These are phyloP conservation scores for Sarocladium strictum DNA, from an alignment of 2,329 filamentous ascomycete species.

Conservation along the genomic window DNA sequence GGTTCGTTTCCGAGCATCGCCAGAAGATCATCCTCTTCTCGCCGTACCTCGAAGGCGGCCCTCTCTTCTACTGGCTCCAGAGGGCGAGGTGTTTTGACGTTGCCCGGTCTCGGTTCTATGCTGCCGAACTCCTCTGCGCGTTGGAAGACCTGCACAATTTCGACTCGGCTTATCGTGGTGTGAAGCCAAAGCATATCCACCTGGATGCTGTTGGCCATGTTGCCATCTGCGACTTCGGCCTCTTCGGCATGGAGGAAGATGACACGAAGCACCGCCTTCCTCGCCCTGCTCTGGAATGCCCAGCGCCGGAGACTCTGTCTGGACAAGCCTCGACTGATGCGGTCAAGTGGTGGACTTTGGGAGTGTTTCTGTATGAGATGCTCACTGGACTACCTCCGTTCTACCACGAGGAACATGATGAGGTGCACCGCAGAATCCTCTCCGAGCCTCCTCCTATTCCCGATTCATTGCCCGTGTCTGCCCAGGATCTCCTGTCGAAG, in stretches of 20 bases:
- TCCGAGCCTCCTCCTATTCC: conserved; percentile 95
- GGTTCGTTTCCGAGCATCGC: conserved; percentile 97
- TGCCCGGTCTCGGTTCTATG: conserved; percentile 94
- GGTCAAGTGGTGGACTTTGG: conserved; percentile 99
- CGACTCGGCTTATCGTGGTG: conserved; percentile 85
- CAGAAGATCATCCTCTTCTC: conserved; percentile 97
- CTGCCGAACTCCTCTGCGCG: conserved; percentile 89
- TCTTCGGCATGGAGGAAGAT: conserved; percentile 99
- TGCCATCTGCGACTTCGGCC: conserved; percentile 92
- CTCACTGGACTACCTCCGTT: conserved; percentile 94
- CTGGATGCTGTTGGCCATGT: conserved; percentile 98
- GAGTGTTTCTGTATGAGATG: conserved; percentile 97
- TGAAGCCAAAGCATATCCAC: conserved; percentile 85
- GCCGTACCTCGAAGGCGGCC: conserved; percentile 95
- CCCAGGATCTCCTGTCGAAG: conserved; percentile 84
- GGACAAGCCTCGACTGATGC: conserved; percentile 97
- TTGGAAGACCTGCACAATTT: conserved; percentile 95
- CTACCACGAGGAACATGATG: conserved; percentile 98
- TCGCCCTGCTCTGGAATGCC: conserved; percentile 95
- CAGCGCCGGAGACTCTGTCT: conserved; percentile 87
- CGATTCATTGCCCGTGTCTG: conserved; percentile 86
- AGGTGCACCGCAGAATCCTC: conserved; percentile 99
- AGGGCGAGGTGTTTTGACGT: conserved; percentile 97
- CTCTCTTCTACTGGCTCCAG: conserved; percentile 94
- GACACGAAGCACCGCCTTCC: conserved; percentile 98